These are phyloP conservation scores for Rhinocladiella mackenziei DNA, from an alignment of 2,329 filamentous ascomycete species.

Conservation along the genomic window DNA sequence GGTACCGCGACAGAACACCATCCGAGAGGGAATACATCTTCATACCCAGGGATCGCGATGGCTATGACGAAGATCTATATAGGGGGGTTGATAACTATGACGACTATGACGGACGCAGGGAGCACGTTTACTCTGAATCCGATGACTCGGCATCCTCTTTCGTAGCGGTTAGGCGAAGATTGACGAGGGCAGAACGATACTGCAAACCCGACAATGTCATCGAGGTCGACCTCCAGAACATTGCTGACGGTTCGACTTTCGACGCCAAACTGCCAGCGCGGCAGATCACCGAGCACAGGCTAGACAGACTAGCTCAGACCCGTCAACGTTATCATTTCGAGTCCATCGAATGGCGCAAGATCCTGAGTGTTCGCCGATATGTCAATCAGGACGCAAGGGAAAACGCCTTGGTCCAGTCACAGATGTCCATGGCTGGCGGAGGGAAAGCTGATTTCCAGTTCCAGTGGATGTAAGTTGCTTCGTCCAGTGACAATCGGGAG, in stretches of 20 bases:
- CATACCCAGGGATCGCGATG: too few relatives aligned
- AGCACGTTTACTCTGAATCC: too few relatives aligned
- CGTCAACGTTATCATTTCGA: slow-evolving; percentile 2
- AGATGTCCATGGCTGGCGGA: neutral
- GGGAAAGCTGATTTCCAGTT: slow-evolving; percentile 1
- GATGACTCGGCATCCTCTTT: too few relatives aligned
- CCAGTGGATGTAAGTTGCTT: neutral
- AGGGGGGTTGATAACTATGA: too few relatives aligned
- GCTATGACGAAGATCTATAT: too few relatives aligned
- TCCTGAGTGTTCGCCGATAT: neutral
- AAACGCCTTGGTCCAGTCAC: neutral
- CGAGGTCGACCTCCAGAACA: slow-evolving; percentile 2
- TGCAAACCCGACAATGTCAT: slow-evolving; percentile 2
- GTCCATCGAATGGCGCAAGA: slow-evolving; percentile 1
- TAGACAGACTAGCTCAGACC: neutral
- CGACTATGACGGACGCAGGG: too few relatives aligned
- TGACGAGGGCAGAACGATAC: slow-evolving; percentile 5
- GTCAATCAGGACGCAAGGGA: neutral
- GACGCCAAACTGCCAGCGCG: neutral
- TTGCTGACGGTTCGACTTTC: neutral
- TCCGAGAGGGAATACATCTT: too few relatives aligned
- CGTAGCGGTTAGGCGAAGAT: too few relatives aligned
- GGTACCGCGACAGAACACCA: too few relatives aligned
- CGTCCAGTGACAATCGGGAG: neutral
- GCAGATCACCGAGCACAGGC: neutral